Evolutionary conservation across 2,329 filamentous ascomycete species (phyloP).

Genomic region (Trichoderma endophyticum): DNA sequence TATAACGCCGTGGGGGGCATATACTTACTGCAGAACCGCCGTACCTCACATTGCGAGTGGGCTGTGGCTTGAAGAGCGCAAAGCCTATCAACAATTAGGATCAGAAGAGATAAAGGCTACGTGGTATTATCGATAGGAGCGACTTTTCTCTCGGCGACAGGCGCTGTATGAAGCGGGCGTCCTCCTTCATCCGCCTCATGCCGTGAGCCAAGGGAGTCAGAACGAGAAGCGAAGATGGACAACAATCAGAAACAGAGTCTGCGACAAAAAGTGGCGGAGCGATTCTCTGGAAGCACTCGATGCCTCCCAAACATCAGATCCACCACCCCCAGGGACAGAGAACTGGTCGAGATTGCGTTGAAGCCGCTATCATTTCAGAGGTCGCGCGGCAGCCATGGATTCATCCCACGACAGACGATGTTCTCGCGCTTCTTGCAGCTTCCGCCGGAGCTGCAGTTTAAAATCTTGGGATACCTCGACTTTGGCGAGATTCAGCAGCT

Average conservation of each 20-base stretch:
- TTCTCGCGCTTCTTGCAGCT: slow-evolving; percentile 32
- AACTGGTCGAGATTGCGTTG: neutral
- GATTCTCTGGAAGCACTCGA: neutral
- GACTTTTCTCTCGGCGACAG: neutral
- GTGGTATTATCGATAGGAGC: neutral
- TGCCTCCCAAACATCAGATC: neutral
- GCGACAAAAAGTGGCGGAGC: neutral
- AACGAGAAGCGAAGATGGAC: neutral
- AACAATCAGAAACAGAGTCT: neutral
- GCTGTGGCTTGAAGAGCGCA: neutral
- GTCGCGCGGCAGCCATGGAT: neutral
- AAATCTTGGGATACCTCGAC: slow-evolving; percentile 39
- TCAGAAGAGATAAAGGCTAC: neutral
- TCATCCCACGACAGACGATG: neutral
- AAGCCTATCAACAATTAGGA: neutral
- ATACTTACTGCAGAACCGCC: neutral
- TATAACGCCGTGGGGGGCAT: neutral
- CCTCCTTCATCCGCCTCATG: neutral
- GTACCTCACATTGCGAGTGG: neutral
- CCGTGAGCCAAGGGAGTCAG: neutral
- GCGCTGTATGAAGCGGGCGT: neutral
- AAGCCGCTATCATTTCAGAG: neutral
- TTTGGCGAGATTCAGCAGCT: slow-evolving; percentile 44
- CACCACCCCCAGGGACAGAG: neutral
- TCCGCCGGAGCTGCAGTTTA: slow-evolving; percentile 42